A percentile compares a stretch with the other conserved stretches of the same genome.
phyloP scores from a whole-genome alignment of 441 rosid species.

The Corymbia calophylla region DNA sequence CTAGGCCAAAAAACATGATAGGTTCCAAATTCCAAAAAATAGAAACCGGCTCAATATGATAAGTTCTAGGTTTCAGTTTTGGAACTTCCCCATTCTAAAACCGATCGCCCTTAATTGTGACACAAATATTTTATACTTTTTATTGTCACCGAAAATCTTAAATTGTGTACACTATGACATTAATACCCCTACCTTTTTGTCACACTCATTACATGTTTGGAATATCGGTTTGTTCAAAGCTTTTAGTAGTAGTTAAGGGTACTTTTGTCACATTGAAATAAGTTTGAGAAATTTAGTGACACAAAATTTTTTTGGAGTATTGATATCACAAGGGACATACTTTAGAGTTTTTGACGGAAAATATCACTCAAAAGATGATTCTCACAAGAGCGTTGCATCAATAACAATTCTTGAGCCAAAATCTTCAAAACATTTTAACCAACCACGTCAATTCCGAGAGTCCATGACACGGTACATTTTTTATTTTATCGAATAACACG shows the following conservation, averaged over 20 bases:
- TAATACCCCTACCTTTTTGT: not conserved
- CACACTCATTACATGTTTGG: not conserved
- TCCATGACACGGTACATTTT: not conserved
- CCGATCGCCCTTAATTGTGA: not conserved
- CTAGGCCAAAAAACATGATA: accelerated
- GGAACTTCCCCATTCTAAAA: not conserved
- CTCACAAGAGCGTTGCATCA: not conserved
- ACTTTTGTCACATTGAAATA: not conserved
- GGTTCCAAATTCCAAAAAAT: accelerated
- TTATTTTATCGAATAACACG: not conserved
- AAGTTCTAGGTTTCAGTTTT: not conserved
- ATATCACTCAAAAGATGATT: not conserved
- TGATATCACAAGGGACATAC: not conserved
- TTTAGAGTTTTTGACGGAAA: not conserved
- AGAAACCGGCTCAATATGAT: accelerated
- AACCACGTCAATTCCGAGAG: not conserved
- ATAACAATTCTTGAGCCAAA: not conserved
- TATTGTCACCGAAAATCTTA: not conserved
- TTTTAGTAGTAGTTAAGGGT: not conserved
- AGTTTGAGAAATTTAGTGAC: too few relatives aligned
- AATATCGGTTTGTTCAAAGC: not conserved
- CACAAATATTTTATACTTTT: not conserved
- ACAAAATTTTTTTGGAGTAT: not conserved
- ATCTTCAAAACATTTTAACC: not conserved
- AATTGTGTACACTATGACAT: not conserved